phyloP scores from a whole-genome alignment of 768 basidiomycete genomes.

The Tulasnella calospora region DNA sequence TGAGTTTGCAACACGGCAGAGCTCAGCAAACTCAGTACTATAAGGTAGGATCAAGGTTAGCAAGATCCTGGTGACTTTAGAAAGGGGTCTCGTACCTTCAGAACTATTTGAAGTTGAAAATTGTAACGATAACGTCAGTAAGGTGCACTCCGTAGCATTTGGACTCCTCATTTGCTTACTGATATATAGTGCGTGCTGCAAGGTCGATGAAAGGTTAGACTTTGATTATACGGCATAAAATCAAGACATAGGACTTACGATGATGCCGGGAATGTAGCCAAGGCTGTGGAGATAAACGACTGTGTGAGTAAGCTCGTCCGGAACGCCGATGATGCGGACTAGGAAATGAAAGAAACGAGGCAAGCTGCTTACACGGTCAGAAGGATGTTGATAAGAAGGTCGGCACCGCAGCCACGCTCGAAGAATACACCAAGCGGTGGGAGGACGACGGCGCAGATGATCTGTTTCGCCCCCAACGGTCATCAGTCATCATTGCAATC shows the following conservation, averaged over 20 bases:
- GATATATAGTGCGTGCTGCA: constrained; percentile 23
- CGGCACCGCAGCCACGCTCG: constrained; percentile 75
- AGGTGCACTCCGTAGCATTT: background rate
- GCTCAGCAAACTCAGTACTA: background rate
- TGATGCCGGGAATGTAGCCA: constrained; percentile 25
- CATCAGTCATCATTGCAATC: background rate
- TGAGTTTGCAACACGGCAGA: background rate
- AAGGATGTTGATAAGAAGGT: constrained; percentile 75
- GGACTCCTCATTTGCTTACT: constrained; percentile 9
- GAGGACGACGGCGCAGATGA: constrained; percentile 61
- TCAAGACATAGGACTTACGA: constrained; percentile 10
- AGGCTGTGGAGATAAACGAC: constrained; percentile 6
- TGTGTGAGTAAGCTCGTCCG: background rate
- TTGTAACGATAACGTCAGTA: background rate
- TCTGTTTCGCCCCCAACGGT: constrained; percentile 35
- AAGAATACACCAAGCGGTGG: constrained; percentile 86
- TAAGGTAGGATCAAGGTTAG: background rate
- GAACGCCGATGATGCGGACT: background rate
- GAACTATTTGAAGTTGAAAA: background rate
- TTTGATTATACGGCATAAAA: background rate
- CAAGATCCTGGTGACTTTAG: background rate
- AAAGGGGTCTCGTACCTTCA: background rate
- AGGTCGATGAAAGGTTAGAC: background rate
- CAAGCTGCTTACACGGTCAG: constrained; percentile 36
- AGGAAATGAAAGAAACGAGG: background rate